Percentiles rank a stretch among this genome's conserved stretches.
Evolutionary conservation across 2,329 filamentous ascomycete genomes (phyloP).

Genomic region (Fusarium secorum): DNA sequence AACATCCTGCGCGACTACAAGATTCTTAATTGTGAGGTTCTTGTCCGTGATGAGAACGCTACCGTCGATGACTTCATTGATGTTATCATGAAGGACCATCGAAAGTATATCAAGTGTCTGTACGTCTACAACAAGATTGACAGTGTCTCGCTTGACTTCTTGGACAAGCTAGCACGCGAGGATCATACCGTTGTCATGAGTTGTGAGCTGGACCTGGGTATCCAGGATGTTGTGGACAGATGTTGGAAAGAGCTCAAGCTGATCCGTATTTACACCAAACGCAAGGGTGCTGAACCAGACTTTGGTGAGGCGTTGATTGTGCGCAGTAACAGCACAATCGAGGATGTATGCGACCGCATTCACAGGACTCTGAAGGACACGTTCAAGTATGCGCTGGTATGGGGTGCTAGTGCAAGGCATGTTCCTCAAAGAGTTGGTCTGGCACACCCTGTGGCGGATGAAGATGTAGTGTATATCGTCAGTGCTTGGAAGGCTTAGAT

Average conservation of each 20-base stretch:
- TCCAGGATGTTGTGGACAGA: constrained; percentile 90
- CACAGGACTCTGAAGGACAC: constrained; percentile 96
- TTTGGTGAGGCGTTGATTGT: constrained; percentile 95
- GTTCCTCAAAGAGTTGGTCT: constrained; percentile 92
- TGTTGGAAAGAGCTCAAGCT: constrained; percentile 93
- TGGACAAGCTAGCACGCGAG: constrained; percentile 91
- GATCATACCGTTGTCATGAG: constrained; percentile 96
- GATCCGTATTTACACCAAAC: constrained; percentile 95
- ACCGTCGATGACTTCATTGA: constrained; percentile 99
- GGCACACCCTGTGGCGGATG: constrained; percentile 76
- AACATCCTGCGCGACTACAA: constrained; percentile 99
- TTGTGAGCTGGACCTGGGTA: constrained; percentile 93
- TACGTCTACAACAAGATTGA: constrained; percentile 99
- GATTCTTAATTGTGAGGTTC: constrained; percentile 95
- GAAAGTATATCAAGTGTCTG: constrained; percentile 93
- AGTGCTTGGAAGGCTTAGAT: constrained; percentile 68
- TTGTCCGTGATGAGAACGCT: constrained; percentile 92
- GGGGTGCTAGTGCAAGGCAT: constrained; percentile 95
- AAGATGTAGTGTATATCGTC: constrained; percentile 74
- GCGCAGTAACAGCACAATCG: constrained; percentile 83
- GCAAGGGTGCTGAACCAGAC: constrained; percentile 88
- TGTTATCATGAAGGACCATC: constrained; percentile 98
- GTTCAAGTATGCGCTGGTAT: constrained; percentile 98
- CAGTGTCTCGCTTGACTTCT: constrained; percentile 88
- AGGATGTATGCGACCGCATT: constrained; percentile 96